Evolutionary conservation across 345 rosid genomes (phyloP).

Genomic region (thale cress (Arabidopsis thaliana)): DNA sequence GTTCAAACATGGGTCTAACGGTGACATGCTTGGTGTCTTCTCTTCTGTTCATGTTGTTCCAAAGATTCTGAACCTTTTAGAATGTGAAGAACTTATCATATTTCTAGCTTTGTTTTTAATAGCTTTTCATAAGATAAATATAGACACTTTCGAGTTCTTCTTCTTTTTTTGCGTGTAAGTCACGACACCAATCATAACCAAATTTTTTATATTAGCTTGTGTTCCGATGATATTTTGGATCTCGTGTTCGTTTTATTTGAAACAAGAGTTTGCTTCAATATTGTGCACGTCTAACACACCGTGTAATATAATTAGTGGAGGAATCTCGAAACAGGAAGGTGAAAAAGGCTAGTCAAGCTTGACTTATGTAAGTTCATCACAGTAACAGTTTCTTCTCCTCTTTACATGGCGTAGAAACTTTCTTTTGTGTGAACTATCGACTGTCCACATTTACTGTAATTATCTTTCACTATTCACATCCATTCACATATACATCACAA

Average conservation of each 20-base stretch:
- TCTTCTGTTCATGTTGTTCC: conserved; percentile 5
- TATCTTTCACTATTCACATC: too few relatives aligned
- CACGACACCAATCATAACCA: background rate
- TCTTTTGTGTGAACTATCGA: too few relatives aligned
- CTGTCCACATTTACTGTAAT: too few relatives aligned
- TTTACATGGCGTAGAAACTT: too few relatives aligned
- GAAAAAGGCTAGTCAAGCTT: too few relatives aligned
- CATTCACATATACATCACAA: background rate
- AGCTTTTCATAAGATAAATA: background rate
- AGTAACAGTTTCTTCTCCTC: too few relatives aligned
- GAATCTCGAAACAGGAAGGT: too few relatives aligned
- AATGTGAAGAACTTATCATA: background rate
- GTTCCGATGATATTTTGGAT: background rate
- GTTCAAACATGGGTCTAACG: conserved; percentile 1
- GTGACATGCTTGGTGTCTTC: conserved; percentile 11
- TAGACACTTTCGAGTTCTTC: background rate
- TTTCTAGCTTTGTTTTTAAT: background rate
- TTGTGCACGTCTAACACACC: too few relatives aligned
- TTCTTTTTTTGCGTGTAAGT: background rate
- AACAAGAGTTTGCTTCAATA: too few relatives aligned
- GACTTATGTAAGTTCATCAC: too few relatives aligned
- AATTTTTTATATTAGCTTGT: too few relatives aligned
- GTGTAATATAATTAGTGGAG: too few relatives aligned
- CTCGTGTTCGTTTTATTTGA: background rate
- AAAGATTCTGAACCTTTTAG: conserved; percentile 1